Evolutionary conservation across 2,329 filamentous ascomycete species (phyloP), one percentile per base, ranked within the genome.

Genomic region (Diplodia scrobiculata): DNA sequence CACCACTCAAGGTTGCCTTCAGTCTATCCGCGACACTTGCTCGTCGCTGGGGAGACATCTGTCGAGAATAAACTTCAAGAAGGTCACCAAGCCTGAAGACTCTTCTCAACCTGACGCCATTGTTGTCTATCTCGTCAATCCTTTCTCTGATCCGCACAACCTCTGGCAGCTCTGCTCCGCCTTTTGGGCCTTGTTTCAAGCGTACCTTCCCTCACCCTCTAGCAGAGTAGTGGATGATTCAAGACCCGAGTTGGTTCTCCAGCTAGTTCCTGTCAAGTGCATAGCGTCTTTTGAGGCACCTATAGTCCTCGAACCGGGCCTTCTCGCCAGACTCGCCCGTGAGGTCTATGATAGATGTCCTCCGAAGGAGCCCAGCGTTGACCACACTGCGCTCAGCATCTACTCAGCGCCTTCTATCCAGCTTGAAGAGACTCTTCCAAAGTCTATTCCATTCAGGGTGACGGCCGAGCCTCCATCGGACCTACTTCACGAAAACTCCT

Each of bases 341-440:
- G 90, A 94, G 75, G 86, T 90, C 1, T 95, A 94, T 71, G 90
- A 92, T 73, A 87, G 91, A 5, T 92, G 90, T 72, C 83, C 84
- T 4, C 82, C 83, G 2, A 80, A 79, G 48, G 66, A 73, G 10
- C 70, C 72, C 2, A 74, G 72, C 47, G 69, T 70, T 14, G 73
- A 75, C 66, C 75, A 74, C 50, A 73, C 11, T 76, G 84, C 65
- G 81, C 85, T 85, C 17, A 78, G 75, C 27, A 82, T 81, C 52
- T 79, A 80, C 73, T 85, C 88, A 9, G 86, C 89, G 0, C 89
- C 91, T 2, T 87, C 90, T 0, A 87, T 95, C 65, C 82, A 90
- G 67, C 82, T 96, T 0, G 91, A 92, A 73, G 86, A 88, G 69
- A 81, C 86, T 0, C 79, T 90, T 3, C 90, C 91, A 11, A 86